A percentile compares a stretch with the other conserved stretches of the same genome.
phyloP scores from a whole-genome alignment of 1,284 basidiomycete genomes.

The Fomitopsis pinicola region DNA sequence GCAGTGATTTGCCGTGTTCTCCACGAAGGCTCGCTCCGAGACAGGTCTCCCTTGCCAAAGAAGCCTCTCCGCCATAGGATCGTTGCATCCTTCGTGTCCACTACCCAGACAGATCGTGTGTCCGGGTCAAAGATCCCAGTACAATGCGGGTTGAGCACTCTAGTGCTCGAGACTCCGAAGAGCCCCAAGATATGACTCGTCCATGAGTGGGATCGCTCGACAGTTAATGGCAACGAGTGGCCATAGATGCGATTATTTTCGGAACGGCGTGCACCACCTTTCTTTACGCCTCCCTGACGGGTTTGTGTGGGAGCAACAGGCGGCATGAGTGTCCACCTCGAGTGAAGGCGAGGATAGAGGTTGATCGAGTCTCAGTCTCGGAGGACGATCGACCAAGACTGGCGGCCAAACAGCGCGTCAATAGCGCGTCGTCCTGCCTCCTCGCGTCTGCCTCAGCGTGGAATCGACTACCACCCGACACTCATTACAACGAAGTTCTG shows the following conservation, averaged over 20 bases:
- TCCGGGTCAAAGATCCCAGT: constrained; percentile 68
- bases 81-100: constrained; percentile 53
- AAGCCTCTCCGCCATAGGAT: constrained; percentile 89
- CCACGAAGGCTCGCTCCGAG: constrained; percentile 95
- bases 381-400: background rate
- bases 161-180: constrained; percentile 45
- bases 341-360: background rate
- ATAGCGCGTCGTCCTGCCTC: constrained; percentile 14
- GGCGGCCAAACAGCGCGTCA: constrained; percentile 20
- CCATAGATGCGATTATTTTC: constrained; percentile 68
- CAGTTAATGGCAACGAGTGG: constrained; percentile 58
- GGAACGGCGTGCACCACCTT: constrained; percentile 47
- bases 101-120: constrained; percentile 81
- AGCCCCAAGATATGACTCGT: constrained; percentile 44
- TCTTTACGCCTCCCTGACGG: constrained; percentile 32
- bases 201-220: constrained; percentile 35
- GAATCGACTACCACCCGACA: no score
- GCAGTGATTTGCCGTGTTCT: constrained; percentile 69
- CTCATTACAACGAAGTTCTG: background rate
- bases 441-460: background rate
- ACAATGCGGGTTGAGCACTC: constrained; percentile 57
- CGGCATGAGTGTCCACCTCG: constrained; percentile 33
- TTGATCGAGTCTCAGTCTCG: background rate
- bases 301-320: constrained; percentile 36
- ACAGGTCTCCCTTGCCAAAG: constrained; percentile 95